Conservation (phyloP, 371 early-diverging fungal genomes). For the Saksenaea oblongispora region DNA sequence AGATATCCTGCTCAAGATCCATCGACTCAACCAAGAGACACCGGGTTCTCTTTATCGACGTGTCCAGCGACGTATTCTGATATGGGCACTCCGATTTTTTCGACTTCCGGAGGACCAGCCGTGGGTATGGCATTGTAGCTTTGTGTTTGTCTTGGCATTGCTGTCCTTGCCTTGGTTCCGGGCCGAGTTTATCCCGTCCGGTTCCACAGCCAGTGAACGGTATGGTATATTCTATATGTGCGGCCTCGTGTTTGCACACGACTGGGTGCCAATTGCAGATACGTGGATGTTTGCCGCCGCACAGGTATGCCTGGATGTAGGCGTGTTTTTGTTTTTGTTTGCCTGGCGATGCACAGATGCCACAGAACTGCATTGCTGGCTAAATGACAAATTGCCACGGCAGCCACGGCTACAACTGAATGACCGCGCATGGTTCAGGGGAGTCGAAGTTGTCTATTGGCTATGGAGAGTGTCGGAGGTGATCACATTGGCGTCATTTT, state of each 20-base stretch:
- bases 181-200: conserved; percentile 60
- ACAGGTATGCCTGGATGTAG: conserved; percentile 46
- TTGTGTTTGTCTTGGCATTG: conserved; percentile 47
- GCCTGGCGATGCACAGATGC: conserved; percentile 30
- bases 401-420: conserved; percentile 16
- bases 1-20: conserved; percentile 24
- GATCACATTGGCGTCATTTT: conserved; percentile 34
- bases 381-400: conserved; percentile 3
- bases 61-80: conserved; percentile 27
- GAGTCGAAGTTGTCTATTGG: conserved; percentile 35
- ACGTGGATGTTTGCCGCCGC: conserved; percentile 71
- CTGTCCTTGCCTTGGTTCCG: conserved; percentile 53
- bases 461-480: conserved; percentile 45
- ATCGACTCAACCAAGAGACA: conserved; percentile 23
- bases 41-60: conserved; percentile 13
- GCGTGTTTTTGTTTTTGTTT: conserved; percentile 44
- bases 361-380: conserved; percentile 9
- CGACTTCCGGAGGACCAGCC: conserved; percentile 31
- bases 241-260: conserved; percentile 53
- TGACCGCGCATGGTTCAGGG: conserved; percentile 35
- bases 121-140: conserved; percentile 45
- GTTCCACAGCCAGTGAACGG: conserved; percentile 32
- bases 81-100: conserved; percentile 29
- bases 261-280: conserved; percentile 83
- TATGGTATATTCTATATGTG: conserved; percentile 62